Evolutionary conservation across 441 rosid genomes (phyloP).

Genomic region (Viola pubescens): DNA sequence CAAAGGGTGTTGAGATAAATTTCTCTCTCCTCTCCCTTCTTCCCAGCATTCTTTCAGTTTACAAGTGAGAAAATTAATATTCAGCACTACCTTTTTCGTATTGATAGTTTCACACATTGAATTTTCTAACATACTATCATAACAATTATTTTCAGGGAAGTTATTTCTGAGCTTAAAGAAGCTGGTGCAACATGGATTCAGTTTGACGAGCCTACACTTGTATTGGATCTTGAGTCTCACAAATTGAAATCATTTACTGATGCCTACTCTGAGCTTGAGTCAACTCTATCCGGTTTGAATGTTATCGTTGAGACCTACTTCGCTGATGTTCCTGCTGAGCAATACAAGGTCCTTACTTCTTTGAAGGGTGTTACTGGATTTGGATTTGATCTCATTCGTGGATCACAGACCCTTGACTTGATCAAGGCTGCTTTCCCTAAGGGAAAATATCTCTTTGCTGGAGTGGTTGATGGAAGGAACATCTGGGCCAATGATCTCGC

Average conservation of each 20-base stretch:
- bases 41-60: slow-evolving; percentile 72
- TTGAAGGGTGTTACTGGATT: slow-evolving; percentile 82
- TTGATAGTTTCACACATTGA: slow-evolving; percentile 11
- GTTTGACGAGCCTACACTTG: slow-evolving; percentile 87
- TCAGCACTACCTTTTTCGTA: background rate
- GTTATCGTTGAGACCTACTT: slow-evolving; percentile 89
- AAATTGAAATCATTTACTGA: slow-evolving; percentile 71
- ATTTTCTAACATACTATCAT: slow-evolving; percentile 12
- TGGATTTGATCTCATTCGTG: slow-evolving; percentile 92
- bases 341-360: slow-evolving; percentile 72
- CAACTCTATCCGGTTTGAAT: slow-evolving; percentile 72
- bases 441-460: slow-evolving; percentile 88
- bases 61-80: slow-evolving; percentile 49
- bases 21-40: slow-evolving; percentile 83
- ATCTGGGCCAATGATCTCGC: slow-evolving; percentile 97
- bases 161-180: slow-evolving; percentile 78
- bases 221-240: slow-evolving; percentile 79
- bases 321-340: slow-evolving; percentile 79
- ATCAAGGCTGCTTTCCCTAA: slow-evolving; percentile 69
- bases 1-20: slow-evolving; percentile 83
- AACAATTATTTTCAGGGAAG: slow-evolving; percentile 53
- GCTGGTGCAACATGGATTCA: slow-evolving; percentile 98
- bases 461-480: slow-evolving; percentile 96
- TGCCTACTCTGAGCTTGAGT: slow-evolving; percentile 70
- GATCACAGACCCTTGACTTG: slow-evolving; percentile 70